These are phyloP conservation scores for Chaetomium sp. DNA, from an alignment of 2,329 filamentous ascomycete genomes.

Conservation along the genomic window DNA sequence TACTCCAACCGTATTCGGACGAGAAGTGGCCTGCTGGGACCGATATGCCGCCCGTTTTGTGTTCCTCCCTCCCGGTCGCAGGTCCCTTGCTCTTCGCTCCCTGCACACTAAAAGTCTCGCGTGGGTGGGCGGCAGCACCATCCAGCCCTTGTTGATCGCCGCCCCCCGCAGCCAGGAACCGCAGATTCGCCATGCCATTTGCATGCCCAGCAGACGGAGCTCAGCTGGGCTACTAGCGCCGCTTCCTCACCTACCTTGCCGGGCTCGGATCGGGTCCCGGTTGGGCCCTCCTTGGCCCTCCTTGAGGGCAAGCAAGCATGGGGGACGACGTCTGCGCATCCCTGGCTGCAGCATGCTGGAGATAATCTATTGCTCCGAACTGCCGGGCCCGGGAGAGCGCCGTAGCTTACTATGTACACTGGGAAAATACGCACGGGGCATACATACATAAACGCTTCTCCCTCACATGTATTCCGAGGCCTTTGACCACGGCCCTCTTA, in stretches of 20 bases:
- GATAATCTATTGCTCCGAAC: constrained; percentile 2
- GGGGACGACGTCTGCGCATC: neutral
- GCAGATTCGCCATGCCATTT: neutral
- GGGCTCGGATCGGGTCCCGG: neutral
- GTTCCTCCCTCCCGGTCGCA: too few species aligned
- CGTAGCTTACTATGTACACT: too few species aligned
- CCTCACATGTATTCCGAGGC: too few species aligned
- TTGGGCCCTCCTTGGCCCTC: neutral
- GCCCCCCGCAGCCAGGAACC: constrained; percentile 8
- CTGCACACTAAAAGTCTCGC: neutral
- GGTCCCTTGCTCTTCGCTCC: neutral
- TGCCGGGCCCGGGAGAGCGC: neutral
- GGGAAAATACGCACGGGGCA: neutral
- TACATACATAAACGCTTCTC: neutral
- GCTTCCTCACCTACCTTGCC: constrained; percentile 11
- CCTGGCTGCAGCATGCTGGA: neutral
- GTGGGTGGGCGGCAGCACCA: constrained; percentile 2
- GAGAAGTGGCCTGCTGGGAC: too few species aligned
- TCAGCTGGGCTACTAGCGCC: constrained; percentile 12
- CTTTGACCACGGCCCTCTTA: too few species aligned
- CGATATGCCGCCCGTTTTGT: too few species aligned
- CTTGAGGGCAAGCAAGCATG: neutral
- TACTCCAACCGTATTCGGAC: neutral
- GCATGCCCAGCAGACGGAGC: constrained; percentile 9
- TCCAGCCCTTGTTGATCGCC: constrained; percentile 8